Percentiles rank a stretch among this genome's conserved stretches.
These are phyloP conservation scores for Dichotomocladium elegans DNA, from an alignment of 371 early-diverging fungal species.

Conservation along the genomic window DNA sequence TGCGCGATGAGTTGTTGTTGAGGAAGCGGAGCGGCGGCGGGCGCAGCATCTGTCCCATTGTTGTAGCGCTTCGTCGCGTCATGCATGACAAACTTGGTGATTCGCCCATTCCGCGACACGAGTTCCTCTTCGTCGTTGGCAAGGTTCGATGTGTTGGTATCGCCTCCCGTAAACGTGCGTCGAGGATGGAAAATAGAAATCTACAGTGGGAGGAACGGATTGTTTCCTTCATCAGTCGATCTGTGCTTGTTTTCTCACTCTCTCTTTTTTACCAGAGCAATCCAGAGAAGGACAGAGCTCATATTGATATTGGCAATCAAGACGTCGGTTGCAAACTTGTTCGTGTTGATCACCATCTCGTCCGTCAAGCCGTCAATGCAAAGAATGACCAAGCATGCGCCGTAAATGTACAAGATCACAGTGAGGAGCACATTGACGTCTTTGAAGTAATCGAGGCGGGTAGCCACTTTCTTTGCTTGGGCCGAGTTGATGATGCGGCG, in stretches of 20 bases:
- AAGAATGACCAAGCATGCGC: conserved; percentile 24
- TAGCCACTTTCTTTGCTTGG: conserved; percentile 13
- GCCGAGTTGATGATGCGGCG: conserved; percentile 14
- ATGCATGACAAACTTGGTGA: conserved; percentile 4
- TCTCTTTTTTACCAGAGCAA: conserved; percentile 39
- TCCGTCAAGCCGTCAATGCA: conserved; percentile 39
- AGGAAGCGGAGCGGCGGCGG: too few relatives aligned
- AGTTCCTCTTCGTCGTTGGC: background rate
- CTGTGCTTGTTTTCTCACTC: too few relatives aligned
- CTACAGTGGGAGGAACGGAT: too few relatives aligned
- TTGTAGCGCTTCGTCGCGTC: conserved; percentile 10
- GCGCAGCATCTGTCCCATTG: too few relatives aligned
- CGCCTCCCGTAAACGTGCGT: conserved; percentile 1
- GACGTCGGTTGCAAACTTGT: conserved; percentile 34
- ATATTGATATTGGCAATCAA: conserved; percentile 35
- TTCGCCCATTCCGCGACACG: background rate
- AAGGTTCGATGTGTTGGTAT: background rate
- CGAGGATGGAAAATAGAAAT: conserved; percentile 46
- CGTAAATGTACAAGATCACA: conserved; percentile 21
- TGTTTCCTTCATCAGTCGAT: too few relatives aligned
- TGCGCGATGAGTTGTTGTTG: too few relatives aligned
- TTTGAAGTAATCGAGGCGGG: conserved; percentile 44
- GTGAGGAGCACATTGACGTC: conserved; percentile 48
- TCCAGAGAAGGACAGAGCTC: conserved; percentile 24
- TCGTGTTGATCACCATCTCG: conserved; percentile 17